Base-by-base conservation (phyloP, 805 yeast species). In the Wickerhamiella sorbophila region DNA sequence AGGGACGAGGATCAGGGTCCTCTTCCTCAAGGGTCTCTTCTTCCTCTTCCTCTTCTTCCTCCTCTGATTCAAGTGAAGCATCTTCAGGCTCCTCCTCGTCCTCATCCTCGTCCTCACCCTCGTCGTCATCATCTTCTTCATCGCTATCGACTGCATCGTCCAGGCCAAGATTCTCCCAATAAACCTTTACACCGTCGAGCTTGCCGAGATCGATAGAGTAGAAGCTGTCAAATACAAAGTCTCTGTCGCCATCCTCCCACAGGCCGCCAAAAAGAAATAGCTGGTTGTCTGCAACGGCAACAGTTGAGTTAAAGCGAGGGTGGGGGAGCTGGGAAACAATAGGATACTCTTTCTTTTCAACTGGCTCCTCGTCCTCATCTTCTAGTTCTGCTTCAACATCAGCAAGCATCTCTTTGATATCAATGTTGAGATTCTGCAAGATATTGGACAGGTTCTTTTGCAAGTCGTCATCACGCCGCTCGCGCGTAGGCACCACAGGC, bases 211-310 rank as follows among this genome's bases (percentile, higher is more conserved):
- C 95, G 37, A 91, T 67, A 21, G 87, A 70, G 55, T 88, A 91
- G 58, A 88, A 72, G 6, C 94, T 79, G 57, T 88, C 95, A 51
- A 91, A 69, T 33, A 74, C 72, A 57, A 71, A 82, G 58, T 88
- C 98, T 46, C 72, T 78, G 40, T 91, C 97, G 3, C 87, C 94
- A 24, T 71, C 63, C 58, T 91, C 97, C 77, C 79, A 88, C 34
- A 78, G 73, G 51, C 97, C 98, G 19, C 96, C 95, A 56, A 72
- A 86, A 8, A 91, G 79, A 60, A 76, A 88, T 44, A 86, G 65
- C 0, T 70, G 71, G 56, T 88, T 97, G 51, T 81, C 94, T 31
- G 80, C 75, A 1, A 88, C 94, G 44, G 93, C 77, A 3, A 85
- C 74, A 2, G 87, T 64, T 3, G 95, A 77, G 56, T 88, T 88